These are phyloP conservation scores for Saccharomycopsis fermentans DNA, from an alignment of 805 yeast genomes.

Conservation along the genomic window DNA sequence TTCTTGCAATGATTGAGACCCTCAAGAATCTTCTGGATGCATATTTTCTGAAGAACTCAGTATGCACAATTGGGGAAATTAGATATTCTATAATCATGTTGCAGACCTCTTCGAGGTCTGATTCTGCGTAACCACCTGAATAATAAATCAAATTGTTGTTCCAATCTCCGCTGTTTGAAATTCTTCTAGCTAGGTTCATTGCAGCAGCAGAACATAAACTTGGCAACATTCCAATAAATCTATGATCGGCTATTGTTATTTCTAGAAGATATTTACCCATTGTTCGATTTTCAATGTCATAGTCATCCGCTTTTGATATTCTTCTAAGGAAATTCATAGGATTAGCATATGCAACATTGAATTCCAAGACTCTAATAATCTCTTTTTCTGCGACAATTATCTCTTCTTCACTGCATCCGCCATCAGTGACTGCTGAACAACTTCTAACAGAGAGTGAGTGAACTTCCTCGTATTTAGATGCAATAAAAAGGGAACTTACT, in stretches of 20 bases:
- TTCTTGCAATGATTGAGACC: constrained; percentile 69
- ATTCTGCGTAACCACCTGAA: constrained; percentile 78
- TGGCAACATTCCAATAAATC: constrained; percentile 63
- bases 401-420: constrained; percentile 70
- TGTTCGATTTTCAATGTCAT: constrained; percentile 74
- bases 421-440: constrained; percentile 82
- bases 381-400: constrained; percentile 76
- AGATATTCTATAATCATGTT: constrained; percentile 68
- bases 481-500: constrained; percentile 75
- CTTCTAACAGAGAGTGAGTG: constrained; percentile 76
- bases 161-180: constrained; percentile 68
- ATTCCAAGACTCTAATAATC: constrained; percentile 60
- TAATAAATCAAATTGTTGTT: constrained; percentile 80
- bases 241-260: constrained; percentile 63
- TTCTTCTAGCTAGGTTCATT: constrained; percentile 70
- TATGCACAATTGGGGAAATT: constrained; percentile 75
- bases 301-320: constrained; percentile 84
- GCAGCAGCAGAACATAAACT: constrained; percentile 80
- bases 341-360: constrained; percentile 74
- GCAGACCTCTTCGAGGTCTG: constrained; percentile 61
- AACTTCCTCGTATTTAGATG: constrained; percentile 91
- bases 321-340: constrained; percentile 86
- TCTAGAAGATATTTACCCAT: constrained; percentile 79
- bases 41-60: constrained; percentile 88
- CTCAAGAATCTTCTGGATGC: constrained; percentile 83